These are phyloP conservation scores for Coniferiporia weirii DNA, from an alignment of 1,284 basidiomycete species.

Conservation along the genomic window DNA sequence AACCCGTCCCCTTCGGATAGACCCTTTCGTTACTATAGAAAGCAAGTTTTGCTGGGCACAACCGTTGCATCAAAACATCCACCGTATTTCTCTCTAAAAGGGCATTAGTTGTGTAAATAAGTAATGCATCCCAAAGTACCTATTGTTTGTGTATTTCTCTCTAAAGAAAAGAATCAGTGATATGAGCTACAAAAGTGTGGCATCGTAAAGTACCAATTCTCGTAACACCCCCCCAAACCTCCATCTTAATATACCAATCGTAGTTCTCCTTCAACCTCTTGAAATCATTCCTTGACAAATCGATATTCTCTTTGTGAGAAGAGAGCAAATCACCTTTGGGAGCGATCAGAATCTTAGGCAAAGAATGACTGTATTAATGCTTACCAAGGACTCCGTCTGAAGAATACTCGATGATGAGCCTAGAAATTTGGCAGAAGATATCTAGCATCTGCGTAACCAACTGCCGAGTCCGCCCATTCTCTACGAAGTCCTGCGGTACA, in stretches of 20 bases:
- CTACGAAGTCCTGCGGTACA: too few species aligned
- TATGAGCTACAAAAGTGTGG: too few species aligned
- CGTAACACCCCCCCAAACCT: neutral
- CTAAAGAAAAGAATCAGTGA: too few species aligned
- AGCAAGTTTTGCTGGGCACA: neutral
- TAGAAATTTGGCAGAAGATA: too few species aligned
- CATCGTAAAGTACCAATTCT: too few species aligned
- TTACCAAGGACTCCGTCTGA: neutral
- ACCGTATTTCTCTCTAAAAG: neutral
- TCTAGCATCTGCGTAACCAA: too few species aligned
- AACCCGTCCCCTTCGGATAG: neutral
- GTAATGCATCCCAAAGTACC: neutral
- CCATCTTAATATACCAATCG: neutral
- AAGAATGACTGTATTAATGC: neutral
- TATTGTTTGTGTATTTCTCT: neutral
- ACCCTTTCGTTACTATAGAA: neutral
- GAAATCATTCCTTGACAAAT: neutral
- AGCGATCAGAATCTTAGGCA: neutral
- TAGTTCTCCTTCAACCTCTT: neutral
- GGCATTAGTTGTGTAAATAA: neutral
- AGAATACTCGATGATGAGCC: neutral
- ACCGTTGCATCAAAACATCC: neutral
- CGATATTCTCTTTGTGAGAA: neutral
- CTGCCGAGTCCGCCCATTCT: too few species aligned
- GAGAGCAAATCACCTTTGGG: neutral